Conservation (phyloP, 768 basidiomycete genomes). For the Pisolithus orientalis region DNA sequence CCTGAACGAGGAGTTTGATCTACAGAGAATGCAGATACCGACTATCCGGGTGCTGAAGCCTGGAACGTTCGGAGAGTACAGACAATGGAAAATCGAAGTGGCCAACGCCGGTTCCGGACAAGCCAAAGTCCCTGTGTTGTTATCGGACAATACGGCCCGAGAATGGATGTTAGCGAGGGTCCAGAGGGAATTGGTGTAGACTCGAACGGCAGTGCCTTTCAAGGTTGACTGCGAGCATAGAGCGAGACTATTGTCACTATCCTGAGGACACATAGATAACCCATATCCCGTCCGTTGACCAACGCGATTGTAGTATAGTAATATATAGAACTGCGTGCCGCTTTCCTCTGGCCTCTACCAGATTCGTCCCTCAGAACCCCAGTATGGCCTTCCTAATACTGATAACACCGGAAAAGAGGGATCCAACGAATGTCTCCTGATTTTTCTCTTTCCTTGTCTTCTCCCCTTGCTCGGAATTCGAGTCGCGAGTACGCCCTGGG, state of each 20-base stretch:
- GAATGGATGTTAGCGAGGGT: conserved; percentile 9
- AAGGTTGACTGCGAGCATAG: no score
- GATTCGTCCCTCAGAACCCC: not conserved
- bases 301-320: no score
- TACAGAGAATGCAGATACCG: not conserved
- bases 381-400: not conserved
- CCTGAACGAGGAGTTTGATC: not conserved
- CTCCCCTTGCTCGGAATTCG: no score
- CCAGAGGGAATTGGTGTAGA: not conserved
- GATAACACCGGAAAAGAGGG: not conserved
- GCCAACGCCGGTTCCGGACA: not conserved
- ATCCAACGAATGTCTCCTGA: not conserved
- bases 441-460: no score
- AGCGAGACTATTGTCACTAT: no score
- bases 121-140: conserved; percentile 1
- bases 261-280: no score
- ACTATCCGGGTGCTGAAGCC: conserved; percentile 3
- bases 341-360: no score
- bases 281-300: no score
- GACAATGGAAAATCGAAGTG: not conserved
- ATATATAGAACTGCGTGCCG: no score
- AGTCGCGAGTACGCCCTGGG: no score
- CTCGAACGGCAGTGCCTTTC: not conserved
- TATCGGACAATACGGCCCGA: not conserved
- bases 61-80: not conserved